These are phyloP conservation scores for Inonotus obliquus DNA, from an alignment of 1,284 basidiomycete genomes.

Conservation along the genomic window DNA sequence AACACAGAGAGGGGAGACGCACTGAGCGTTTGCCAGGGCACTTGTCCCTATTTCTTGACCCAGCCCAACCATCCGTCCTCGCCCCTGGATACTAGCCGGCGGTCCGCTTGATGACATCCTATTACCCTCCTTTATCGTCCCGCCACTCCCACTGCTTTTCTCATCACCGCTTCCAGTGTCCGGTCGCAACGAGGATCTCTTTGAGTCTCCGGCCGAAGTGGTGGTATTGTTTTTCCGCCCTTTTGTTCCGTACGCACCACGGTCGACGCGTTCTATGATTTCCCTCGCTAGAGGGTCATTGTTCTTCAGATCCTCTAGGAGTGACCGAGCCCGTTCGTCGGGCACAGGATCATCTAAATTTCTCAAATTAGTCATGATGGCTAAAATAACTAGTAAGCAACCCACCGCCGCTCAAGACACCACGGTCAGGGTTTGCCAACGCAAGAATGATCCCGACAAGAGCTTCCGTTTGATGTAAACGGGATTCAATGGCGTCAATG, in stretches of 20 bases:
- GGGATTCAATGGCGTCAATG: constrained; percentile 86
- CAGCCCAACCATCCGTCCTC: constrained; percentile 16
- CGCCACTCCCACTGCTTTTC: constrained; percentile 26
- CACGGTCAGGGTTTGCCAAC: constrained; percentile 13
- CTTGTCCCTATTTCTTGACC: constrained; percentile 17
- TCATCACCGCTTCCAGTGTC: constrained; percentile 26
- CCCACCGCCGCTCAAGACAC: constrained; percentile 8
- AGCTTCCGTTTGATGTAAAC: constrained; percentile 83
- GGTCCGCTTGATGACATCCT: background rate
- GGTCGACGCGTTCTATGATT: constrained; percentile 71
- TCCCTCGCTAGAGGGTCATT: constrained; percentile 70
- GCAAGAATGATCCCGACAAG: constrained; percentile 73
- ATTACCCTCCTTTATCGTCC: constrained; percentile 7
- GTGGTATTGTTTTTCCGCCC: constrained; percentile 42
- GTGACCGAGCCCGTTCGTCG: constrained; percentile 56
- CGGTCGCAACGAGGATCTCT: constrained; percentile 21
- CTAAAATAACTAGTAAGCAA: background rate
- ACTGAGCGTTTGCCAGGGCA: constrained; percentile 12
- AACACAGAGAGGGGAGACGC: background rate
- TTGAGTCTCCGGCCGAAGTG: constrained; percentile 24
- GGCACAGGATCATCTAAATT: constrained; percentile 9
- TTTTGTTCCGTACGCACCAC: constrained; percentile 68
- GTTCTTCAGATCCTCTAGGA: constrained; percentile 51
- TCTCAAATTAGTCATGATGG: background rate
- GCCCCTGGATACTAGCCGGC: constrained; percentile 13